These are phyloP conservation scores for Spathaspora girioi DNA, from an alignment of 805 yeast species.

Conservation along the genomic window DNA sequence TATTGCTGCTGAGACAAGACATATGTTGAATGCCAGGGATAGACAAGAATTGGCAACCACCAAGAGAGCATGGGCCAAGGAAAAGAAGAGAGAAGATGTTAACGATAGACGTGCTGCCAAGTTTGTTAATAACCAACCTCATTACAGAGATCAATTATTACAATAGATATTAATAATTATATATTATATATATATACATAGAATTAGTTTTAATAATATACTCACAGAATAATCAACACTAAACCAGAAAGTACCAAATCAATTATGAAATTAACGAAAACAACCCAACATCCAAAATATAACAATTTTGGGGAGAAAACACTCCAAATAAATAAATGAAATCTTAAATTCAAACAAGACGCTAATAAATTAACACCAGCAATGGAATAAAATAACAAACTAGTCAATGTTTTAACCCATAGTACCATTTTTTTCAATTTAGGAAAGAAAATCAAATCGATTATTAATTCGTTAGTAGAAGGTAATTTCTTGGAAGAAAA, in stretches of 20 bases:
- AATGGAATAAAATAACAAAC: constrained; percentile 54
- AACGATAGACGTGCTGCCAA: constrained; percentile 61
- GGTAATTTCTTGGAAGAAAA: constrained; percentile 1
- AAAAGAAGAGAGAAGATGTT: constrained; percentile 46
- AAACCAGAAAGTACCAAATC: constrained; percentile 43
- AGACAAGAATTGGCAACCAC: constrained; percentile 37
- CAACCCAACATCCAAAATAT: constrained; percentile 74
- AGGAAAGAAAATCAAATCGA: constrained; percentile 14
- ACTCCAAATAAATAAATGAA: constrained; percentile 94
- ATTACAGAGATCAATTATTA: constrained; percentile 45
- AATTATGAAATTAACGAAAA: constrained; percentile 40
- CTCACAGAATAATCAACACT: constrained; percentile 9
- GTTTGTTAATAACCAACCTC: constrained; percentile 77
- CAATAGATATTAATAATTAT: constrained; percentile 16
- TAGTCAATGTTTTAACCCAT: constrained; percentile 31
- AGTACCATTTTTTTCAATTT: constrained; percentile 30
- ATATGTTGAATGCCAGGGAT: constrained; percentile 38
- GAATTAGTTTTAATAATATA: not conserved
- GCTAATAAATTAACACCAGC: constrained; percentile 55
- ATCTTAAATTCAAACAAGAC: constrained; percentile 72
- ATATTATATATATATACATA: not conserved
- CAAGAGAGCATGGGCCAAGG: constrained; percentile 61
- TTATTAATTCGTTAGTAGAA: constrained; percentile 1
- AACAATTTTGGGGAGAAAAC: constrained; percentile 92
- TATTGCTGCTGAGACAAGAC: constrained; percentile 51